Base-by-base conservation (phyloP, 441 rosid species). In the Populus tomentosa region DNA sequence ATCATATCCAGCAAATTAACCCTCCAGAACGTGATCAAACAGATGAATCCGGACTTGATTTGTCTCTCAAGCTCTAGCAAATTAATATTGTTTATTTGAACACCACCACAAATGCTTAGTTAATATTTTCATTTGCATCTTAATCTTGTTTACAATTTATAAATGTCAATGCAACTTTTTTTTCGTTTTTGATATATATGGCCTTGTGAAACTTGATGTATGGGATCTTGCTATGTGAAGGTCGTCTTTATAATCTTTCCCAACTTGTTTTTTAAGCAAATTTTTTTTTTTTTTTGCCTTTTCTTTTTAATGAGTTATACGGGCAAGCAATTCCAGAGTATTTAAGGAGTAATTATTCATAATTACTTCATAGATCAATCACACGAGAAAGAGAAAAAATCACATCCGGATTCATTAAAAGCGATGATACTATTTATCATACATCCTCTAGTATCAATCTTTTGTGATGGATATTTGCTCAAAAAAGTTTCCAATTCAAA, bases 31-130 rank as follows among this genome's bases (percentile, higher is more conserved):
- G 70, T 11, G 69, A 77, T 53, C 50, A 61, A 8, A 75, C 72
- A 2, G 85, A 85, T 74, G 33, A 11, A 10, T 28, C 80, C 1
- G 85, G 59, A 38, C 78, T 86, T 16, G 91, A 79, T 86, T 30
- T 30, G 32, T 30, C 32, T 30, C 32, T 30, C 32, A 30, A 30
- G 32, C 32, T 30, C 32, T 30, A 77, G 50, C 5, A 42, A 42
- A 42, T 42, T 42, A 30, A 30, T 30, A 30, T 30, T 42, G 50
- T 10, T 42, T 42, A 11, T 10, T 42, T 11, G 4, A 42, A 42
- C 11, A 3, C 56, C 56, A 46, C 20, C 56, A 46, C 56, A 46
- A 46, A 46, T 46, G 56, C 20, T 46, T 46, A 46, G 20, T 13
- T 46, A 46, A 38, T 38, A 38, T 0, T 46, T 14, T 46, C 56